A percentile compares a stretch with the other conserved stretches of the same genome.
Evolutionary conservation across 1,139 yeast species (phyloP).

Genomic region (Debaryomyces fabryi): DNA sequence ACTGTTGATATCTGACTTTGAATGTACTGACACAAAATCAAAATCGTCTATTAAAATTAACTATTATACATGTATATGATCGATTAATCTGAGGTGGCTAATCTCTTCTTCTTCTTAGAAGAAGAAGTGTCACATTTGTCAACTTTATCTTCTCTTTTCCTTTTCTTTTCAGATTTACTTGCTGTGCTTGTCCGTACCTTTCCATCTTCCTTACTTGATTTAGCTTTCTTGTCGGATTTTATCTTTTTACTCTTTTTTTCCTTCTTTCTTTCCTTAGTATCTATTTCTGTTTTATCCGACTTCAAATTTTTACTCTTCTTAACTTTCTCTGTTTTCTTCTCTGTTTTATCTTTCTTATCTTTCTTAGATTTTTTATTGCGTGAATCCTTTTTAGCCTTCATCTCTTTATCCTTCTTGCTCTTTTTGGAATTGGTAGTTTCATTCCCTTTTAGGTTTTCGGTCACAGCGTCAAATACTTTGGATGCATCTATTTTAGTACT

Average conservation of each 20-base stretch:
- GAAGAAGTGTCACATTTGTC: background rate
- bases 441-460: background rate
- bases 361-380: conserved; percentile 20
- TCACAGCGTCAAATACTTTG: conserved; percentile 12
- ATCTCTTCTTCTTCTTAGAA: background rate
- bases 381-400: conserved; percentile 18
- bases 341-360: conserved; percentile 17
- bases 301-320: conserved; percentile 19
- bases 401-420: conserved; percentile 19
- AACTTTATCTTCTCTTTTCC: conserved; percentile 13
- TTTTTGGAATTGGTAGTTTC: conserved; percentile 14
- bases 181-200: conserved; percentile 12
- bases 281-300: conserved; percentile 15
- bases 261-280: conserved; percentile 16
- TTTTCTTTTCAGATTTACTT: conserved; percentile 15
- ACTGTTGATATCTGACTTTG: background rate
- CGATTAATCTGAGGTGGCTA: background rate
- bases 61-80: conserved; percentile 2
- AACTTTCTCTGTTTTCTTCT: conserved; percentile 14
- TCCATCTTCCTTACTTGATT: conserved; percentile 17
- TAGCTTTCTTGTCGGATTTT: conserved; percentile 10
- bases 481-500: conserved; percentile 18
- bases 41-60: background rate
- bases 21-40: background rate
- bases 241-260: conserved; percentile 17